phyloP scores from a whole-genome alignment of 2,329 filamentous ascomycete genomes.

The Penicillium freii region DNA sequence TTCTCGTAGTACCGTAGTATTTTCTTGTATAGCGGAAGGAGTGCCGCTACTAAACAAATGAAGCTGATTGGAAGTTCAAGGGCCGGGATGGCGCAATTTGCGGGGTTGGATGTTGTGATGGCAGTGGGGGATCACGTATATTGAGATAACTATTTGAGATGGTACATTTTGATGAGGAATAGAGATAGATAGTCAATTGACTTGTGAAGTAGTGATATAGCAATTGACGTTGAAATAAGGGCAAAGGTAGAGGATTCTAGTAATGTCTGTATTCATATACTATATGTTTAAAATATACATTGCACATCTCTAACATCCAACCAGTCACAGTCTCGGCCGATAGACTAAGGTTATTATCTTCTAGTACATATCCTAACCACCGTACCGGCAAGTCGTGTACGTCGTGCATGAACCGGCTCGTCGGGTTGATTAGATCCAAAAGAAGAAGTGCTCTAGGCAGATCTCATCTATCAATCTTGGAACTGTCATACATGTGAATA shows the following conservation, averaged over 20 bases:
- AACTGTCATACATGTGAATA: too few species aligned
- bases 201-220: background rate
- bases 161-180: background rate
- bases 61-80: conserved; percentile 18
- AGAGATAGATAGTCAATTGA: too few species aligned
- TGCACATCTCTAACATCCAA: background rate
- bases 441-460: background rate
- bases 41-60: background rate
- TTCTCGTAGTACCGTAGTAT: background rate
- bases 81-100: conserved; percentile 32
- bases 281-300: background rate
- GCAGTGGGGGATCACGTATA: conserved; percentile 7
- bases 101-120: conserved; percentile 29
- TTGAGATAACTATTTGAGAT: background rate
- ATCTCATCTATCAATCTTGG: background rate
- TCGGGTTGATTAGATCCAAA: background rate
- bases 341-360: background rate
- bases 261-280: background rate
- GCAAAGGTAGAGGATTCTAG: background rate
- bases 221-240: background rate
- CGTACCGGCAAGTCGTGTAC: background rate
- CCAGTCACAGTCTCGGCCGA: conserved; percentile 3
- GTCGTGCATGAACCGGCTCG: background rate
- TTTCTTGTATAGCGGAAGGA: background rate
- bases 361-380: background rate